Evolutionary conservation across 768 basidiomycete species (phyloP).

Genomic region (Termitomyces titanicus): DNA sequence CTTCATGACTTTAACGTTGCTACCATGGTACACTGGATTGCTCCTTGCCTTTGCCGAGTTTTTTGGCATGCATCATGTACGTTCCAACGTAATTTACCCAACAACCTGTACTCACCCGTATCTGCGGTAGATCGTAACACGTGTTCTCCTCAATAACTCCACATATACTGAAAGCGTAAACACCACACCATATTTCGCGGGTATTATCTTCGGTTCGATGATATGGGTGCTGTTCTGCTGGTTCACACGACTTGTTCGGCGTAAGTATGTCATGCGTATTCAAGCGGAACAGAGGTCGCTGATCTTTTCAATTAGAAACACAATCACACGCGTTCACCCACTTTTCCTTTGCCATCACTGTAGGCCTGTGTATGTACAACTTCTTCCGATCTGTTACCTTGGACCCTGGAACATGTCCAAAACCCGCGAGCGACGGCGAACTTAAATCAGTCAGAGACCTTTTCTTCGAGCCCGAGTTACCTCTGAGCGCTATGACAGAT

Average conservation of each 20-base stretch:
- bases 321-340: constrained; percentile 74
- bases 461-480: background rate
- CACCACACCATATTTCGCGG: constrained; percentile 88
- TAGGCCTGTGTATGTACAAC: constrained; percentile 77
- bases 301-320: constrained; percentile 48
- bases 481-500: constrained; percentile 45
- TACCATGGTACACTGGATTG: constrained; percentile 89
- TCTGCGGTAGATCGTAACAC: constrained; percentile 64
- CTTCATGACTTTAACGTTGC: constrained; percentile 75
- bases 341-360: constrained; percentile 66
- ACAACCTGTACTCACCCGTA: constrained; percentile 8
- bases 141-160: constrained; percentile 78
- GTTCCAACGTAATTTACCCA: constrained; percentile 23
- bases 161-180: constrained; percentile 82
- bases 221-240: constrained; percentile 86
- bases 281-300: background rate
- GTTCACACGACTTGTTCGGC: constrained; percentile 70
- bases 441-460: constrained; percentile 68
- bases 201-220: constrained; percentile 83
- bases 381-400: constrained; percentile 88
- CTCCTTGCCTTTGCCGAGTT: constrained; percentile 83
- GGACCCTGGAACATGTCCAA: constrained; percentile 87
- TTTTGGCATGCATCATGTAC: constrained; percentile 91
- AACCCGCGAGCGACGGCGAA: constrained; percentile 78
- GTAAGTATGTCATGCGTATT: constrained; percentile 45